Percentiles rank a stretch among this genome's conserved stretches.
These are phyloP conservation scores for Gloeophyllum trabeum DNA, from an alignment of 768 basidiomycete genomes.

Conservation along the genomic window DNA sequence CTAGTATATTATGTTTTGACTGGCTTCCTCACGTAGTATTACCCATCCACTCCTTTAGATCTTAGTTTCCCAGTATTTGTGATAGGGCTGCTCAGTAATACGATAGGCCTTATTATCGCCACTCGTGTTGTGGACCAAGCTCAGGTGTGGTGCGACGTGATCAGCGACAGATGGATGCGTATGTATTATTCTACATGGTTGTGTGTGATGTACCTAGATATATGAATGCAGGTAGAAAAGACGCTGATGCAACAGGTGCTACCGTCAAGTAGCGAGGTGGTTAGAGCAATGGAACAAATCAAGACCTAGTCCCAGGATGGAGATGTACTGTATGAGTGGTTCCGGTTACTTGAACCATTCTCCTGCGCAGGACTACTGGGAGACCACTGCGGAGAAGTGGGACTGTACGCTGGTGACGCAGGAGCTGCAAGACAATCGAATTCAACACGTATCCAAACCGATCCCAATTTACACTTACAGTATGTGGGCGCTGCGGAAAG, in stretches of 20 bases:
- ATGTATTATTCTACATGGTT: not conserved
- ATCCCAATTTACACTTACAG: too few species aligned
- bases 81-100: too few species aligned
- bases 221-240: too few species aligned
- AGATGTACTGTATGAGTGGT: conserved; percentile 32
- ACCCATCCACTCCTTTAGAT: too few species aligned
- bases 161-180: too few species aligned
- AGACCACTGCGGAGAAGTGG: conserved; percentile 78
- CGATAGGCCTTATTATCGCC: too few species aligned
- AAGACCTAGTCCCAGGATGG: conserved; percentile 37
- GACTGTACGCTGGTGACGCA: conserved; percentile 79
- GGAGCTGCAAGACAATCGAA: conserved; percentile 38
- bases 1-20: not conserved
- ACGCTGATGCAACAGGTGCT: too few species aligned
- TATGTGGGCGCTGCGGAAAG: conserved; percentile 56
- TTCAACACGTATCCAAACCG: conserved; percentile 1
- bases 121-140: too few species aligned
- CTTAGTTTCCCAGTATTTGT: too few species aligned
- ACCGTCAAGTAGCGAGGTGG: not conserved
- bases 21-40: too few species aligned
- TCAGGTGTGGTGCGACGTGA: too few species aligned
- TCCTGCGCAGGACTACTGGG: conserved; percentile 68
- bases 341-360: conserved; percentile 22
- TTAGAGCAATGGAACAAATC: not conserved
- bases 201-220: not conserved